These are phyloP conservation scores for Auriscalpium orientale DNA, from an alignment of 768 basidiomycete species.

Conservation along the genomic window DNA sequence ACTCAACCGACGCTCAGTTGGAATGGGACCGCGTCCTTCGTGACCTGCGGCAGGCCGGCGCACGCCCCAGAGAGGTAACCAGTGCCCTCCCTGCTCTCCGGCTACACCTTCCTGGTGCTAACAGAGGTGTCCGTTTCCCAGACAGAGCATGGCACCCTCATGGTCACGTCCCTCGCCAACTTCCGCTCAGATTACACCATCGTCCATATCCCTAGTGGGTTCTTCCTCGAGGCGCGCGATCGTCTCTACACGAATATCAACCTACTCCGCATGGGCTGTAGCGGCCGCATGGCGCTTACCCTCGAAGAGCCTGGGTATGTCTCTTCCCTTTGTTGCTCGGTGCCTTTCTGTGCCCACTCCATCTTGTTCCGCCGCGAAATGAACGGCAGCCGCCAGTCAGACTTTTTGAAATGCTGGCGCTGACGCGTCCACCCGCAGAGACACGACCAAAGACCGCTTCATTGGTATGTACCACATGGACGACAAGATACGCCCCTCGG, in stretches of 20 bases:
- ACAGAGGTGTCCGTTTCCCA: constrained; percentile 17
- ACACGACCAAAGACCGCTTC: constrained; percentile 77
- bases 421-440: constrained; percentile 32
- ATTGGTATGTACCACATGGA: constrained; percentile 58
- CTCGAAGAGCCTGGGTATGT: constrained; percentile 66
- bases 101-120: no score
- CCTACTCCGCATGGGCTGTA: constrained; percentile 77
- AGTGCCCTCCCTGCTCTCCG: background rate
- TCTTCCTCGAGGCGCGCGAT: constrained; percentile 54
- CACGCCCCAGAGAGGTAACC: constrained; percentile 59
- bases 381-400: no score
- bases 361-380: background rate
- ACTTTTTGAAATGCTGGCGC: background rate
- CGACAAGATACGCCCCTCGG: constrained; percentile 27
- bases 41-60: constrained; percentile 58
- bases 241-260: constrained; percentile 78
- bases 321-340: background rate
- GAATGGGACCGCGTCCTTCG: constrained; percentile 60
- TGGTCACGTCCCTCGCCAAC: constrained; percentile 80
- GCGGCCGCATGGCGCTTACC: constrained; percentile 69
- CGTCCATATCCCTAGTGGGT: constrained; percentile 66
- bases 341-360: background rate
- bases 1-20: constrained; percentile 34
- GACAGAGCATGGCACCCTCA: constrained; percentile 61
- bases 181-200: constrained; percentile 86